Percentiles rank a stretch among this genome's conserved stretches.
Evolutionary conservation across 1,284 basidiomycete species (phyloP).

Genomic region (Cerrena zonata): DNA sequence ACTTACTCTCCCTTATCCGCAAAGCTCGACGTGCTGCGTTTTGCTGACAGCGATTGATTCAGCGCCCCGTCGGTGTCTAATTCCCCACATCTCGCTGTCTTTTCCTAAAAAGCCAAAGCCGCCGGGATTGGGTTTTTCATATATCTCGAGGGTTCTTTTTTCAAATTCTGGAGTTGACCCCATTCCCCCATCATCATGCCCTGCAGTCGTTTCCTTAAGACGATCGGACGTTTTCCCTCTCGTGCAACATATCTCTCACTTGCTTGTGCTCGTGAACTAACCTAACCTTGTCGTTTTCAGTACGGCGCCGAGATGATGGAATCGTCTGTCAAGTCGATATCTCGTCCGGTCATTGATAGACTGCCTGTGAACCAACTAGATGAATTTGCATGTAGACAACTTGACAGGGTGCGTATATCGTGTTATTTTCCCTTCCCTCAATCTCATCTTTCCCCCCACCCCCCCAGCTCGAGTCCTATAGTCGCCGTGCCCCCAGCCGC

Average conservation of each 20-base stretch:
- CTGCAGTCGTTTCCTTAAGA: too few species aligned
- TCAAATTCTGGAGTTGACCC: too few species aligned
- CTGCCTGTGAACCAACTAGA: constrained; percentile 76
- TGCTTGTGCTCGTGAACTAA: neutral
- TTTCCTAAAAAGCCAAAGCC: too few species aligned
- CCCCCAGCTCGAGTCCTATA: neutral
- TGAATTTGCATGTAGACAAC: constrained; percentile 81
- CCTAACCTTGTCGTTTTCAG: constrained; percentile 33
- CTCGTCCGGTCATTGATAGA: constrained; percentile 77
- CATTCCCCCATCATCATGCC: too few species aligned
- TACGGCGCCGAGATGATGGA: constrained; percentile 87
- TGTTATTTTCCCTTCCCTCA: constrained; percentile 11
- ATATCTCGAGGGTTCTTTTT: too few species aligned
- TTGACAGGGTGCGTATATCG: constrained; percentile 71
- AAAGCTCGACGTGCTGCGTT: too few species aligned
- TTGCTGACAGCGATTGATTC: too few species aligned
- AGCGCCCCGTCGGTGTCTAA: too few species aligned
- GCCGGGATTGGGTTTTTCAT: too few species aligned
- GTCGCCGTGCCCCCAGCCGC: neutral
- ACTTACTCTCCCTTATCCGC: too few species aligned
- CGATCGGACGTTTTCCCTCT: too few species aligned
- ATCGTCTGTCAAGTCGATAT: constrained; percentile 77
- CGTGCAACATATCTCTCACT: neutral
- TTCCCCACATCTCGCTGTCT: too few species aligned
- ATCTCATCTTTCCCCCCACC: constrained; percentile 6